phyloP scores from a whole-genome alignment of 495 filamentous ascomycete species.

The Oleoguttula mirabilis region DNA sequence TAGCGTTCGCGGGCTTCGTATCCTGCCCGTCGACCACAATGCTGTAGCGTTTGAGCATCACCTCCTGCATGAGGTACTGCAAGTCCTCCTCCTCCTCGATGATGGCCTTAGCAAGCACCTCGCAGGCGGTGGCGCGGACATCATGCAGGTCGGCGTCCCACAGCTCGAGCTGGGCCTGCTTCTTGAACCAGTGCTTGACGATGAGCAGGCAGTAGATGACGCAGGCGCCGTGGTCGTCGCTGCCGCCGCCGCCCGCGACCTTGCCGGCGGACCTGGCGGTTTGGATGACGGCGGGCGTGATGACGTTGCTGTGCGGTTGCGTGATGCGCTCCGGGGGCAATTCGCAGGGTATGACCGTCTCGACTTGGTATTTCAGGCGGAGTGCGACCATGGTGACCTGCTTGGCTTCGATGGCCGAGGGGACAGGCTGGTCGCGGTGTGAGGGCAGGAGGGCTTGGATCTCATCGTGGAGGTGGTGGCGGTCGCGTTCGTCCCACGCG shows the following conservation, averaged over 20 bases:
- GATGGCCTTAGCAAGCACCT: slow-evolving; percentile 86
- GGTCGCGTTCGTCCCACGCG: not conserved
- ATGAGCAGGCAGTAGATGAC: slow-evolving; percentile 79
- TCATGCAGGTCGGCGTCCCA: slow-evolving; percentile 83
- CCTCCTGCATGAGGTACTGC: slow-evolving; percentile 59
- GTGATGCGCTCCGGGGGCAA: slow-evolving; percentile 61
- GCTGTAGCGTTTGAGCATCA: slow-evolving; percentile 86
- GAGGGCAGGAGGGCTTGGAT: slow-evolving; percentile 47
- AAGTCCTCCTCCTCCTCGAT: slow-evolving; percentile 76
- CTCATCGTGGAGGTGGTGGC: slow-evolving; percentile 10
- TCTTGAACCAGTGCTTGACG: slow-evolving; percentile 82
- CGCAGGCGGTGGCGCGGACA: slow-evolving; percentile 70
- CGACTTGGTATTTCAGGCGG: slow-evolving; percentile 80
- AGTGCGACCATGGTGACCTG: slow-evolving; percentile 81
- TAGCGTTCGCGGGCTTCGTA: slow-evolving; percentile 66
- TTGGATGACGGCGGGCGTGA: slow-evolving; percentile 63
- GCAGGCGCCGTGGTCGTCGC: slow-evolving; percentile 53
- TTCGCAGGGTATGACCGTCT: slow-evolving; percentile 78
- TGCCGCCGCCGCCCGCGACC: slow-evolving; percentile 43
- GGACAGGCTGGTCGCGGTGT: slow-evolving; percentile 34
- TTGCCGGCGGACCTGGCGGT: slow-evolving; percentile 67
- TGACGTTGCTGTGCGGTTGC: slow-evolving; percentile 65
- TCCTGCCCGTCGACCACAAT: slow-evolving; percentile 59
- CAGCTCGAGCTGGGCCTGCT: slow-evolving; percentile 65
- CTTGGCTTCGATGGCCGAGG: slow-evolving; percentile 51